Percentiles rank a stretch among this genome's conserved stretches.
Conservation (phyloP, 2,329 filamentous ascomycete genomes). For the Fusarium fracticaudum region DNA sequence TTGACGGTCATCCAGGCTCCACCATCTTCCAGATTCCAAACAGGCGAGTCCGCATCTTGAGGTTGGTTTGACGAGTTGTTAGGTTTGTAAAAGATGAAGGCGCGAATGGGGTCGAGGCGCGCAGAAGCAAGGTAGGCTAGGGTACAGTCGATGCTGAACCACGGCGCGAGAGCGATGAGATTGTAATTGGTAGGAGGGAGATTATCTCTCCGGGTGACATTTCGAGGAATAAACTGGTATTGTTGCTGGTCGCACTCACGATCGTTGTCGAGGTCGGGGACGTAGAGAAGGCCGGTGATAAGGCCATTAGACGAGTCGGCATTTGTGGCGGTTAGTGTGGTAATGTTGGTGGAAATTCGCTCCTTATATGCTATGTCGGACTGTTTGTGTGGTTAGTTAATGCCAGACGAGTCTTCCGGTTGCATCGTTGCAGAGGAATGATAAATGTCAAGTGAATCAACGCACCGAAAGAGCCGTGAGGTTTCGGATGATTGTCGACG, state of each 20-base stretch:
- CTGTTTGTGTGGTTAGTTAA: slow-evolving; percentile 43
- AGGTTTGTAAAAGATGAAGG: slow-evolving; percentile 71
- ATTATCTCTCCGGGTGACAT: slow-evolving; percentile 77
- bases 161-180: slow-evolving; percentile 85
- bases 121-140: slow-evolving; percentile 73
- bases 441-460: slow-evolving; percentile 19
- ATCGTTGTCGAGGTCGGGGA: slow-evolving; percentile 71
- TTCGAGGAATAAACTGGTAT: slow-evolving; percentile 73
- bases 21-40: slow-evolving; percentile 77
- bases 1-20: slow-evolving; percentile 77
- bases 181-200: slow-evolving; percentile 76
- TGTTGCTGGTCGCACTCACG: slow-evolving; percentile 72
- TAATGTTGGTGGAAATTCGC: slow-evolving; percentile 67
- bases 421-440: background rate
- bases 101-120: slow-evolving; percentile 67
- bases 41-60: slow-evolving; percentile 68
- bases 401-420: background rate
- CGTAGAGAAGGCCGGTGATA: slow-evolving; percentile 84
- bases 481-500: slow-evolving; percentile 65
- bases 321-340: slow-evolving; percentile 78
- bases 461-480: slow-evolving; percentile 66
- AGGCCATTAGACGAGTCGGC: slow-evolving; percentile 66
- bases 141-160: slow-evolving; percentile 80
- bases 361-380: slow-evolving; percentile 63
- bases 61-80: slow-evolving; percentile 67